Evolutionary conservation across 2,329 filamentous ascomycete species (phyloP), one percentile per base, ranked within the genome.

Genomic region (Penicillium glabrum): DNA sequence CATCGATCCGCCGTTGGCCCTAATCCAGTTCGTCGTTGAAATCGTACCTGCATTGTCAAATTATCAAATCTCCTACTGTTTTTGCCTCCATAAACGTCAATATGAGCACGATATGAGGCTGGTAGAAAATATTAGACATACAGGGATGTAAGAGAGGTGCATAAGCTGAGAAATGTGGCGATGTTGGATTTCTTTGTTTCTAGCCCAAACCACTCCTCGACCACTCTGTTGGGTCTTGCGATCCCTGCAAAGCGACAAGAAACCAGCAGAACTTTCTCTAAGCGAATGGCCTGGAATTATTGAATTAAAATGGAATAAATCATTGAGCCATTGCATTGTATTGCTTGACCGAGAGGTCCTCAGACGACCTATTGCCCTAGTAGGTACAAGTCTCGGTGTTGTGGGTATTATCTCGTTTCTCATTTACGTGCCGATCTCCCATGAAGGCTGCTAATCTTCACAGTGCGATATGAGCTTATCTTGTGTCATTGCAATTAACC

Each of bases 351-450:
- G 43, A 39, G 51, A 51, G 16, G 39, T 19, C 13, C 29, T 8
- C 16, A 27, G 46, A 41, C 39, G 39, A 41, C 19, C 39, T 13
- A 39, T 19, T 41, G n/a, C 11, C 19, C 19, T 41, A 39, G 21
- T 19, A 51, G 45, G 6, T 29, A 24, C 46, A 39, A 41, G 26
- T 48, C 51, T 21, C 16, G 45, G 35, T 46, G 27, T 33, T 55
- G 48, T 46, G 62, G 62, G 63, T 66, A 65, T 66, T 66, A 58
- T 65, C 58, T 66, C 57, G 57, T 63, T 49, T 46, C 24, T 65
- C 63, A 57, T 66, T 54, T 48, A 61, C 31, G 50, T 51, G 41
- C 58, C 41, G 49, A 37, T 29, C 16, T 29, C 19, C 10, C 8
- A 48, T 29, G 16, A 35, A 6, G n/a, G 44, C 27, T 23, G 43